Evolutionary conservation across 2,329 filamentous ascomycete species (phyloP), one percentile per base, ranked within the genome.

Genomic region (Trichophyton mentagrophytes): DNA sequence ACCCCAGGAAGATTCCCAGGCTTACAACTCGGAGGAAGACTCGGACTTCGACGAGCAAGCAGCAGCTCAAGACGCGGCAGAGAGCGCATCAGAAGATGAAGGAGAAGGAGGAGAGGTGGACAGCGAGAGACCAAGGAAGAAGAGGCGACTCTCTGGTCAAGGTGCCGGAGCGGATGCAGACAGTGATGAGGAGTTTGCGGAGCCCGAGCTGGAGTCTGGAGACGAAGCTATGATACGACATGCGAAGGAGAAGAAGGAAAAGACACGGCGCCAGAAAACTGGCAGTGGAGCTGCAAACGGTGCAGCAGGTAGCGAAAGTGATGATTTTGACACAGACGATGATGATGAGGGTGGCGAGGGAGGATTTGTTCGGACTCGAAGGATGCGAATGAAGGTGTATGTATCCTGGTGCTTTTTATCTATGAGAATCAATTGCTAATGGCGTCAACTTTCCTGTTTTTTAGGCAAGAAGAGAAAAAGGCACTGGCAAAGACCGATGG

Each of bases 211-310:
- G 3, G 78, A 82, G 61, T 82, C 80, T 7, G 81, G 81, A 2
- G 81, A 83, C 65, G 81, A 83, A 65, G 77, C 72, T 6, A 82
- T 78, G n/a, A 81, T 83, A 47, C 72, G 71, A 60, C 80, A 78
- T 63, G 76, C 74, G 15, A 75, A 74, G 61, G 69, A 71, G 58
- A 76, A 69, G 65, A 71, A 68, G 61, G 61, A 68, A 61, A 79
- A 75, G 64, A 70, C 69, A 46, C 74, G 72, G 66, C 73, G 72
- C 59, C 67, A 68, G 47, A 70, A 69, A 57, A 72, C 69, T 58
- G 59, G 62, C 6, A 68, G 66, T 55, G 69, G 66, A 22, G 65
- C 60, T 9, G 72, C 70, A 17, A 67, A 73, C 49, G 70, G 77
- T 57, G 69, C 75, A 62, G 69, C 74, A 55, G 64, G 70, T 13